Evolutionary conservation across 345 rosid genomes (phyloP).

Genomic region (Iberis pinnata): DNA sequence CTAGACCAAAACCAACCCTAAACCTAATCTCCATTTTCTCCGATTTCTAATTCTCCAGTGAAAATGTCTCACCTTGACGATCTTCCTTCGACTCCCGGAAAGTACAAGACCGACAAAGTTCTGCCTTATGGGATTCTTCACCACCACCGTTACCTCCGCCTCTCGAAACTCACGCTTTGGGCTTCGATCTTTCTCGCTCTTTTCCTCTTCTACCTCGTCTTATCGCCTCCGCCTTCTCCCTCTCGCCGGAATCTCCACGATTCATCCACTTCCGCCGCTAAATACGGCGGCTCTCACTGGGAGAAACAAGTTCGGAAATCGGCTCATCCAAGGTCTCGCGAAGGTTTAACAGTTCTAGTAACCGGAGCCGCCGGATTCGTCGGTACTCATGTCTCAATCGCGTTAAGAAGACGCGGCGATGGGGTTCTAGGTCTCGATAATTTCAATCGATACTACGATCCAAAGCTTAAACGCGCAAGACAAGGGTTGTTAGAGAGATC

Average conservation of each 20-base stretch:
- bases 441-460: constrained; percentile 59
- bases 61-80: constrained; percentile 53
- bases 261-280: constrained; percentile 22
- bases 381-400: constrained; percentile 53
- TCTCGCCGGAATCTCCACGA: constrained; percentile 40
- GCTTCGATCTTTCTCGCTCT: constrained; percentile 46
- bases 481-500: constrained; percentile 38
- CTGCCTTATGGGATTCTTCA: constrained; percentile 31
- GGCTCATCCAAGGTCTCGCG: constrained; percentile 32
- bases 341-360: constrained; percentile 50
- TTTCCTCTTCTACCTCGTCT: constrained; percentile 36
- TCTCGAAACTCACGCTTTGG: constrained; percentile 41
- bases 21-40: constrained; percentile 19
- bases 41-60: constrained; percentile 3
- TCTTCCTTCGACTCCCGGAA: constrained; percentile 58
- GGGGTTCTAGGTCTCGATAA: constrained; percentile 71
- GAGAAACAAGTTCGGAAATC: constrained; percentile 48
- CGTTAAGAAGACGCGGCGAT: constrained; percentile 58
- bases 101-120: constrained; percentile 50
- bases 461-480: constrained; percentile 51
- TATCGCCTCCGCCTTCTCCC: constrained; percentile 28
- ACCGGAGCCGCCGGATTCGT: constrained; percentile 81
- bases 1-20: not conserved
- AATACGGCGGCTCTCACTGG: constrained; percentile 44
- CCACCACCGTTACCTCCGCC: constrained; percentile 43